Evolutionary conservation across 257 asterid species (phyloP).

Genomic region (Cruciata laevipes): DNA sequence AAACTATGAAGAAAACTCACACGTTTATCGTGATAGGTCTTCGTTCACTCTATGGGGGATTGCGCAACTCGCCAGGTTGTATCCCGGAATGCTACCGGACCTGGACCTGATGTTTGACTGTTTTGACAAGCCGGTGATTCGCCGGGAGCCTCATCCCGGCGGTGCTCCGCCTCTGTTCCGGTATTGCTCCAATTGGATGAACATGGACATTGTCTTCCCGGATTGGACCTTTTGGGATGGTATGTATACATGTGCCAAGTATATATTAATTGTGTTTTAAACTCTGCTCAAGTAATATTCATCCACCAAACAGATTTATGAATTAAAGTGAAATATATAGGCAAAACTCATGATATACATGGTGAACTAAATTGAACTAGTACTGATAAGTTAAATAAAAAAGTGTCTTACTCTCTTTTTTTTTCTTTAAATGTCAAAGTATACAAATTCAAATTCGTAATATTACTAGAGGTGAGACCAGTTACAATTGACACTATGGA

Average conservation of each 20-base stretch:
- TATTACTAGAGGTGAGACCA: too few species aligned
- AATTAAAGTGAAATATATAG: too few species aligned
- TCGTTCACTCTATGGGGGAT: conserved; percentile 28
- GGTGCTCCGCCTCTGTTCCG: conserved; percentile 60
- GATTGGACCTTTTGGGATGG: conserved; percentile 98
- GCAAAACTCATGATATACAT: too few species aligned
- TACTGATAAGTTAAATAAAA: too few species aligned
- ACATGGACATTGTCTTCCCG: conserved; percentile 85
- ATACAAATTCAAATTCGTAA: too few species aligned
- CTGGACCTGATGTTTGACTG: conserved; percentile 28
- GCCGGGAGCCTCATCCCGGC: conserved; percentile 13
- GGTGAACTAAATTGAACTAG: too few species aligned
- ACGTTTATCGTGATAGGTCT: conserved; percentile 13
- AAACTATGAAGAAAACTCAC: not conserved
- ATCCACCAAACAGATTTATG: too few species aligned
- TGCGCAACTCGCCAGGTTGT: conserved; percentile 20
- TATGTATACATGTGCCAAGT: conserved; percentile 21
- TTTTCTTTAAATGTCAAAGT: too few species aligned
- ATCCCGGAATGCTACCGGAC: conserved; percentile 29
- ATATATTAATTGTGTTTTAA: too few species aligned
- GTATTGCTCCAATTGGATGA: conserved; percentile 63
- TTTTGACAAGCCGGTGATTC: conserved; percentile 23
- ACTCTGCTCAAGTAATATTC: too few species aligned
- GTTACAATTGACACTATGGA: too few species aligned
- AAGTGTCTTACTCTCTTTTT: too few species aligned